These are phyloP conservation scores for Coemansia guatemalensis DNA, from an alignment of 192 early-diverging fungal species.

Conservation along the genomic window DNA sequence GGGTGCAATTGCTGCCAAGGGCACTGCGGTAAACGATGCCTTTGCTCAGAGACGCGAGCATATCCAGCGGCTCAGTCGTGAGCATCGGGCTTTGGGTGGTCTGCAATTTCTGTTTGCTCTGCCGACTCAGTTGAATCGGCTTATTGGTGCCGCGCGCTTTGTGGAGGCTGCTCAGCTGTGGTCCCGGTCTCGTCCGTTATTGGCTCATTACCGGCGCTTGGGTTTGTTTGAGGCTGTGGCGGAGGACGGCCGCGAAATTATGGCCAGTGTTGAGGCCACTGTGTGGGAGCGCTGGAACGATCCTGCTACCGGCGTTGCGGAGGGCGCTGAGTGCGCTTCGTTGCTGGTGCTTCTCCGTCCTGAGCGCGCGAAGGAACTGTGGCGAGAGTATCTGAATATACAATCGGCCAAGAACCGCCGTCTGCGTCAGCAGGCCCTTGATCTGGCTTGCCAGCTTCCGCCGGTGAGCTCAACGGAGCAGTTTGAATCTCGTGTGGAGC, in stretches of 20 bases:
- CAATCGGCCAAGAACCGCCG: constrained; percentile 39
- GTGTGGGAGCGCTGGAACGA: constrained; percentile 55
- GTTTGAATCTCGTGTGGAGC: not conserved
- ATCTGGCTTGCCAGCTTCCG: constrained; percentile 19
- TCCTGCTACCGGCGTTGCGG: constrained; percentile 17
- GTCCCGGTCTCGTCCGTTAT: constrained; percentile 63
- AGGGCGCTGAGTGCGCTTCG: constrained; percentile 45
- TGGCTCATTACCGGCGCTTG: constrained; percentile 77
- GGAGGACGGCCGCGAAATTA: constrained; percentile 76
- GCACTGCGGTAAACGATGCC: constrained; percentile 57
- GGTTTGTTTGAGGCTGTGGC: constrained; percentile 78
- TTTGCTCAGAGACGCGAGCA: constrained; percentile 68
- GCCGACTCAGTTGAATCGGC: constrained; percentile 68
- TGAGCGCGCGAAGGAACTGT: constrained; percentile 23
- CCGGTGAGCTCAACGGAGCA: constrained; percentile 5
- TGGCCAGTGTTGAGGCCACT: constrained; percentile 64
- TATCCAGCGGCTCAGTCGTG: constrained; percentile 69
- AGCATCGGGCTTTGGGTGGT: constrained; percentile 72
- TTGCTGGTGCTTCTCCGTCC: constrained; percentile 44
- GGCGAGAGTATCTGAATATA: constrained; percentile 43
- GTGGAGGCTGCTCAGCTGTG: constrained; percentile 77
- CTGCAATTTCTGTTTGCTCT: constrained; percentile 90
- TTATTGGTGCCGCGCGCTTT: constrained; percentile 60
- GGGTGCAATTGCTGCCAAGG: constrained; percentile 57
- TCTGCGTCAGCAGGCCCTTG: constrained; percentile 22